Base-by-base conservation (phyloP, 805 yeast genomes). In the Schwanniomyces pseudopolymorphus region DNA sequence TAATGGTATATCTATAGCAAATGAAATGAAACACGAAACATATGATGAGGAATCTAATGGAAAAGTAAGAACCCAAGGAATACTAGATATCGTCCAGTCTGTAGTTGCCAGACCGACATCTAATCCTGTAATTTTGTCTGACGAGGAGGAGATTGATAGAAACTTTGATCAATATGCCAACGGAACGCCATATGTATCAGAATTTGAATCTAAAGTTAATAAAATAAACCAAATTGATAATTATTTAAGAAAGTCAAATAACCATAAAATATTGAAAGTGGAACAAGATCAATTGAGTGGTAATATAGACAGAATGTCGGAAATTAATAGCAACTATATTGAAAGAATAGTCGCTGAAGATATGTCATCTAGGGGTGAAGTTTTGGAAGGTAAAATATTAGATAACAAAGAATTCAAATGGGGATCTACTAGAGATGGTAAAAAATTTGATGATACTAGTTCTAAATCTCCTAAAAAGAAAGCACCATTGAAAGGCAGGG, bases 261-360 rank as follows among this genome's bases (percentile, higher is more conserved):
- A 54, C 44, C 44, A 57, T 37, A 44, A 49, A 40, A 51, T 59
- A 16, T 45, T 63, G 28, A 52, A 57, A 39, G 52, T 51, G 24
- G 57, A 56, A 36, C 54, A 56, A 46, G 28, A 47, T 2, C 51
- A 52, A 38, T 45, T 54, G 40, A 46, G 57, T 45, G 47, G 47
- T 38, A 25, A 49, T 20, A 50, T 57, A 22, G 21, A 47, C 5
- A 52, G 55, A 28, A 54, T 67, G 19, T 54, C 59, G 40, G 56
- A 58, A 17, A 40, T 65, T 19, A 56, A 70, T 10, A 46, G 60
- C 40, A 67, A 64, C 50, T 69, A 63, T 49, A 55, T 69, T 24
- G 73, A 69, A 27, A 56, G 74, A 14, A 65, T 66, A 19, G 63
- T 69, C 13, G 60, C 70, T 17, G 74, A 69, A 46, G 70, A 65